phyloP scores from a whole-genome alignment of 306 rosid species.

The Erythrophleum fordii region DNA sequence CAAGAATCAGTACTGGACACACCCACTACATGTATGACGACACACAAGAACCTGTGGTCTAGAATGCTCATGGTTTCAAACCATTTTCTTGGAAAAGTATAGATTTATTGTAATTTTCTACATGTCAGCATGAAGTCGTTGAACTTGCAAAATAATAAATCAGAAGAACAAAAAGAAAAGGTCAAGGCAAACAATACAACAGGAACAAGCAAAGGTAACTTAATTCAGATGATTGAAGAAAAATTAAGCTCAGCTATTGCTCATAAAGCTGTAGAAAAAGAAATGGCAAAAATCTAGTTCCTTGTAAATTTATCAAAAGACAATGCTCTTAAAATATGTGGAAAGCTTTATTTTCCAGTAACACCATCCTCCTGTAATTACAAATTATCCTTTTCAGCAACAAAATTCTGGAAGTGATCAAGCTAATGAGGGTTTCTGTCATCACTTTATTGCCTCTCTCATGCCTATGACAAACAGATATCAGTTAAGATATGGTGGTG shows the following conservation, averaged over 20 bases:
- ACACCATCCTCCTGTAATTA: not conserved
- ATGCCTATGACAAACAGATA: not conserved
- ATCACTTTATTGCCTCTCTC: not conserved
- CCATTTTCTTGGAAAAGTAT: not conserved
- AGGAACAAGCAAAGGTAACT: not conserved
- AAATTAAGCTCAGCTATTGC: not conserved
- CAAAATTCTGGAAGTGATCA: not conserved
- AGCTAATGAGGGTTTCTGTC: not conserved
- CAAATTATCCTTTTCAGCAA: not conserved
- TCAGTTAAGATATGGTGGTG: not conserved
- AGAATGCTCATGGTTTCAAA: not conserved
- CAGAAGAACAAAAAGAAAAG: not conserved
- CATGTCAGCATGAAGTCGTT: constrained; percentile 3
- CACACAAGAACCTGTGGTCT: constrained; percentile 6
- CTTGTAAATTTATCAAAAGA: not conserved
- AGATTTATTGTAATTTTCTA: not conserved
- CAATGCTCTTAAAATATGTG: not conserved
- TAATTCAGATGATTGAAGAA: not conserved
- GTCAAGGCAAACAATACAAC: not conserved
- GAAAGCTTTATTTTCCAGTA: not conserved
- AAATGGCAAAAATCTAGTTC: not conserved
- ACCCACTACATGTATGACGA: not conserved
- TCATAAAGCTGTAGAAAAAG: not conserved
- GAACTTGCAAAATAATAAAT: not conserved
- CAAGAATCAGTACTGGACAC: constrained; percentile 10